Evolutionary conservation across 1,139 yeast genomes (phyloP), one percentile per base, ranked within the genome.

Genomic region (Yarrowia galli): DNA sequence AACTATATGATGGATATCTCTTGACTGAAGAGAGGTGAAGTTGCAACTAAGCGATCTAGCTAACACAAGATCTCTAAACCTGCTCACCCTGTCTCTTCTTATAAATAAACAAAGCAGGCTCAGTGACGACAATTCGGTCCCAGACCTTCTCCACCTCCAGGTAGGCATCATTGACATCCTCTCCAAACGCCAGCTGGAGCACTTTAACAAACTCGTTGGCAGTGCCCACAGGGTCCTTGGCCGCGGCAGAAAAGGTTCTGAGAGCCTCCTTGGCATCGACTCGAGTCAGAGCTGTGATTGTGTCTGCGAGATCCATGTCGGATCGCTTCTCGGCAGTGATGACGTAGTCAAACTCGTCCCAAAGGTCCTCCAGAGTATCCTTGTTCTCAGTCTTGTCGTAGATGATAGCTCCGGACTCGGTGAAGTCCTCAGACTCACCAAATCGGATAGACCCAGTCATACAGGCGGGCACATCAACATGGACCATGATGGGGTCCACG

Each of bases 391-490:
- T 85, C 75, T 89, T 91, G 77, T 92, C 97, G 75, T 91, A 93
- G 1, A 73, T 77, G n/a, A 89, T 77, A 23, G 75, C 66, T 56
- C 42, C 56, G n/a, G 43, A 66, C 58, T n/a, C 68, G 9, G 71
- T 68, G 6, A 69, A 70, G 40, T 74, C 75, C 69, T 83, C 82
- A 16, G 87, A 73, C 74, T 91, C 88, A 1, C 89, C 89, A 77
- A 93, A 93, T 68, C 87, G 81, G 4, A 92, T 85, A 8, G 88
- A 89, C 9, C 99, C 99, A 0, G 93, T 86, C 96, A 92, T 92
- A 75, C 97, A 91, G 2, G 96, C 84, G 0, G 91, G 87, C 1
- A 88, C 88, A 73, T 91, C 97, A 79, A 92, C 79, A 75, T 92
- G 97, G 7, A 92, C 86, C 2, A 71, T 71, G 7, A 73, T 56